Evolutionary conservation across 2,329 filamentous ascomycete genomes (phyloP).

Genomic region (Xylariomycetidae sp.): DNA sequence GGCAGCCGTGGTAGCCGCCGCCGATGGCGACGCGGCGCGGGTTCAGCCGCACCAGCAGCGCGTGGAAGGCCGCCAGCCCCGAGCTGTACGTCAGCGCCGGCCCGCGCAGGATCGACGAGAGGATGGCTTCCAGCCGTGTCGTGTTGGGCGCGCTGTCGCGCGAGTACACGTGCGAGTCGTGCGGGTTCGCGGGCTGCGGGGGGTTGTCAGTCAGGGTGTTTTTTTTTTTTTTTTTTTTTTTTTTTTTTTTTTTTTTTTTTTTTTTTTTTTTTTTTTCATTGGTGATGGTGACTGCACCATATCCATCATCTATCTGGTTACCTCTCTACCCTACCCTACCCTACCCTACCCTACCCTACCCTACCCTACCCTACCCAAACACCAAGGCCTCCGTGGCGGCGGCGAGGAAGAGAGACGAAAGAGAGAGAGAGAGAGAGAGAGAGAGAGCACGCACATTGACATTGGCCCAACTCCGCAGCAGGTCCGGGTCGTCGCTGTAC

Average conservation of each 20-base stretch:
- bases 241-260: too few relatives aligned
- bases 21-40: slow-evolving; percentile 78
- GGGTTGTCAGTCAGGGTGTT: slow-evolving; percentile 1
- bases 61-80: slow-evolving; percentile 84
- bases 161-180: slow-evolving; percentile 75
- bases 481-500: slow-evolving; percentile 65
- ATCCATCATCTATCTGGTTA: too few relatives aligned
- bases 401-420: not conserved
- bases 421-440: not conserved
- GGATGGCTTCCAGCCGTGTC: slow-evolving; percentile 77
- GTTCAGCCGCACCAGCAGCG: slow-evolving; percentile 75
- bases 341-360: too few relatives aligned
- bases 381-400: too few relatives aligned
- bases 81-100: slow-evolving; percentile 73
- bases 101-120: slow-evolving; percentile 65
- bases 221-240: too few relatives aligned
- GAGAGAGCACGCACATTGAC: slow-evolving; percentile 41
- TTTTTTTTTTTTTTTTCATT: too few relatives aligned
- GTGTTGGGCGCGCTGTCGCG: slow-evolving; percentile 72
- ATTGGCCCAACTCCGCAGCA: slow-evolving; percentile 49
- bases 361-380: too few relatives aligned
- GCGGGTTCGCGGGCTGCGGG: slow-evolving; percentile 40
- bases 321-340: too few relatives aligned
- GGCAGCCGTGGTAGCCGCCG: slow-evolving; percentile 87
- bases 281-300: too few relatives aligned